These are phyloP conservation scores for Elongisporangium undulatum DNA, from an alignment of 352 stramenopile genomes.

Conservation along the genomic window DNA sequence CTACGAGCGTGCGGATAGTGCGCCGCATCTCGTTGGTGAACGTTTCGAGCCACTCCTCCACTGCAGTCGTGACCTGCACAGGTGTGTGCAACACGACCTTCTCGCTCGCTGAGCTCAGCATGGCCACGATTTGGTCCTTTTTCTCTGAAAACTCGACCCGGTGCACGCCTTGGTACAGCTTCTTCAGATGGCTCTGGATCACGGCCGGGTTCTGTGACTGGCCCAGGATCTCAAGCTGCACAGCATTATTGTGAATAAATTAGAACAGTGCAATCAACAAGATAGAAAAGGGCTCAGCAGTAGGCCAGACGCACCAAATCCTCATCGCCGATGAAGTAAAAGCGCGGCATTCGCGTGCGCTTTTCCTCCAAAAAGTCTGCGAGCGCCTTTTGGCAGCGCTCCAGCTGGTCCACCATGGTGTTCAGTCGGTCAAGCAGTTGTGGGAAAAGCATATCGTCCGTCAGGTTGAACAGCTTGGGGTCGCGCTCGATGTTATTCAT, in stretches of 20 bases:
- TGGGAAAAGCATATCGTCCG: conserved; percentile 90
- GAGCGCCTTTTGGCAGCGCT: conserved; percentile 93
- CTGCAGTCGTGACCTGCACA: conserved; percentile 84
- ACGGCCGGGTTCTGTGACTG: conserved; percentile 90
- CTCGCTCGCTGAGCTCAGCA: conserved; percentile 83
- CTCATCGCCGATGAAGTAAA: conserved; percentile 97
- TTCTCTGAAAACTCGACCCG: conserved; percentile 87
- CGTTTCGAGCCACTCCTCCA: conserved; percentile 92
- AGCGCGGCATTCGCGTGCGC: conserved; percentile 89
- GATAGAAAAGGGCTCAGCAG: not conserved
- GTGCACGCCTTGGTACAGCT: conserved; percentile 94
- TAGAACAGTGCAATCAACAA: not conserved
- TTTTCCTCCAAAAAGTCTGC: conserved; percentile 95
- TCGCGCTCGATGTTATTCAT: conserved; percentile 88
- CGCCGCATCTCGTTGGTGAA: conserved; percentile 90
- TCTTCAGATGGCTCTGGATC: conserved; percentile 95
- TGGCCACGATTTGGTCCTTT: conserved; percentile 82
- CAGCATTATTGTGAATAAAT: not conserved
- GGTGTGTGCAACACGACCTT: conserved; percentile 76
- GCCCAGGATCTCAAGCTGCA: conserved; percentile 90
- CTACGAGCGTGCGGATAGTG: conserved; percentile 80
- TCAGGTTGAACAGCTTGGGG: conserved; percentile 90
- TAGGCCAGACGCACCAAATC: conserved; percentile 48
- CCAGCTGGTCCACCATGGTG: conserved; percentile 91
- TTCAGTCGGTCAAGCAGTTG: conserved; percentile 73